These are phyloP conservation scores for Prunus salicina DNA, from an alignment of 306 rosid species.

Conservation along the genomic window DNA sequence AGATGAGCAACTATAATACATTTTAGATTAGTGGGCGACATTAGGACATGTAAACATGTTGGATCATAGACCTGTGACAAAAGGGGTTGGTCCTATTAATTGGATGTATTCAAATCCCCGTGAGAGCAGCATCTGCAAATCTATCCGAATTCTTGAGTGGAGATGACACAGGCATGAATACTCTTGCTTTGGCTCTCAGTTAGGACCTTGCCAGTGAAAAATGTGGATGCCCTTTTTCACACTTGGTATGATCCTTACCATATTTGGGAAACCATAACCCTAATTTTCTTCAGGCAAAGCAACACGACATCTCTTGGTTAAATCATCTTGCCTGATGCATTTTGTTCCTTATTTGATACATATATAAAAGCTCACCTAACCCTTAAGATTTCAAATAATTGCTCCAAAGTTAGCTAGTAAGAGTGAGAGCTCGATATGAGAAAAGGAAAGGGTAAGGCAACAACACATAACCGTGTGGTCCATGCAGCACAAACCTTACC, in stretches of 20 bases:
- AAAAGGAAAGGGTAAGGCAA: not conserved
- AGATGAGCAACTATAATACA: conserved; percentile 33
- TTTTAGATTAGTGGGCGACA: conserved; percentile 65
- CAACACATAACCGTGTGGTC: conserved; percentile 14
- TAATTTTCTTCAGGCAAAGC: not conserved
- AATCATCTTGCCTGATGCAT: not conserved
- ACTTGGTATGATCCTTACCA: not conserved
- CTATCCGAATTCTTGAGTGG: conserved; percentile 4
- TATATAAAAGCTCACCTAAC: not conserved
- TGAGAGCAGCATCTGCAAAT: conserved; percentile 19
- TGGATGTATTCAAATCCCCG: conserved; percentile 17
- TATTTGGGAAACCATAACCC: not conserved
- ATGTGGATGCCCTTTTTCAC: not conserved
- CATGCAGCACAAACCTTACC: not conserved
- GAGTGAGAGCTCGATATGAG: not conserved
- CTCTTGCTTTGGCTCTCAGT: not conserved
- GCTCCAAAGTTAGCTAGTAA: conserved; percentile 2
- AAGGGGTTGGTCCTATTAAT: conserved; percentile 6
- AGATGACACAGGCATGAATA: conserved; percentile 10
- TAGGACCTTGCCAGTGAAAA: not conserved
- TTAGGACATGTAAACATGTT: conserved; percentile 22
- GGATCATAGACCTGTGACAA: conserved; percentile 42
- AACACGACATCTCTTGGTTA: not conserved
- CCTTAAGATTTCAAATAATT: not conserved
- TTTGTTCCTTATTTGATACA: not conserved